A percentile compares a stretch with the other conserved stretches of the same genome.
These are phyloP conservation scores for Diaporthe eres DNA, from an alignment of 2,329 filamentous ascomycete genomes.

Conservation along the genomic window DNA sequence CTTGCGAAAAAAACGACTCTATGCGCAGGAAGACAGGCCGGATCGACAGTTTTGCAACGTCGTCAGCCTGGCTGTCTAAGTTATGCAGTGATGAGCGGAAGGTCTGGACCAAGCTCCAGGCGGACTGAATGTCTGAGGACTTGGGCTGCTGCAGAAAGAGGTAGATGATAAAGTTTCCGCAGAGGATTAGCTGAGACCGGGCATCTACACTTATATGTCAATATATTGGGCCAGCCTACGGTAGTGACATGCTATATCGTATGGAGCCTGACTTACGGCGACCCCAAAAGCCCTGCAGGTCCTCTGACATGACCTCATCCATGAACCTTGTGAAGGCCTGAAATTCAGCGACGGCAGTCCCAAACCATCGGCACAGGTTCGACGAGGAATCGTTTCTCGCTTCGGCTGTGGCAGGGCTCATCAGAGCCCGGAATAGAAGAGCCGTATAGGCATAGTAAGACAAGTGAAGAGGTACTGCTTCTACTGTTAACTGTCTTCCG, in stretches of 20 bases:
- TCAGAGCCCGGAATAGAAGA: background rate
- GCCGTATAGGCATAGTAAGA: background rate
- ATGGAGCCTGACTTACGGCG: background rate
- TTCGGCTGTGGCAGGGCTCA: background rate
- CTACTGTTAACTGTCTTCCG: background rate
- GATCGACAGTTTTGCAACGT: background rate
- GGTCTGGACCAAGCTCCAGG: background rate
- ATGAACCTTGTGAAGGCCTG: background rate
- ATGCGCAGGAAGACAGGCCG: background rate
- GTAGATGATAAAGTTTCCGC: background rate
- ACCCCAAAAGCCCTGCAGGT: background rate
- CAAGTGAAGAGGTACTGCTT: background rate
- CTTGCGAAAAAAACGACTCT: slow-evolving; percentile 3
- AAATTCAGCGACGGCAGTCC: background rate
- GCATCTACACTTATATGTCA: background rate
- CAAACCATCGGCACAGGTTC: background rate
- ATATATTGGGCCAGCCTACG: background rate
- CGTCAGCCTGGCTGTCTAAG: background rate
- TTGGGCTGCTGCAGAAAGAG: slow-evolving; percentile 5
- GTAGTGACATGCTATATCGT: background rate
- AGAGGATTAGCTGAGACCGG: background rate
- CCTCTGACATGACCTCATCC: background rate
- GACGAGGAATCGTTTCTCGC: background rate
- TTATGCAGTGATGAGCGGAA: background rate
- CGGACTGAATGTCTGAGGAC: background rate